Percentiles rank a stretch among this genome's conserved stretches.
Evolutionary conservation across 2,329 filamentous ascomycete genomes (phyloP).

Genomic region (Aspergillus floridensis): DNA sequence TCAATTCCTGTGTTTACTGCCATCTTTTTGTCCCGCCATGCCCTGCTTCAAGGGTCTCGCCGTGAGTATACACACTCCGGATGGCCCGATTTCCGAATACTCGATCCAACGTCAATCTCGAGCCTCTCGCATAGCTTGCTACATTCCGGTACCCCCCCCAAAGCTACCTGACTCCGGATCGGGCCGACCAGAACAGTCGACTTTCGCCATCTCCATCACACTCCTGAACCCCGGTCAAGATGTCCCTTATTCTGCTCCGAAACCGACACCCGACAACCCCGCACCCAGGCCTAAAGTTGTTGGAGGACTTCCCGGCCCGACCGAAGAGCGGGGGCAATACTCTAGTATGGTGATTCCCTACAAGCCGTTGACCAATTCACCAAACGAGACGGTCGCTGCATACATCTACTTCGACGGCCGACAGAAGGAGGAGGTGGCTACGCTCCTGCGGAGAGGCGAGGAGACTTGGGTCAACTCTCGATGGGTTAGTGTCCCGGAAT

Average conservation of each 20-base stretch:
- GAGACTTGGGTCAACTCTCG: conserved; percentile 99
- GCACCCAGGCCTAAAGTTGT: conserved; percentile 80
- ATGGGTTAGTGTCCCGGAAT: conserved; percentile 91
- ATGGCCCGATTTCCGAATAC: conserved; percentile 81
- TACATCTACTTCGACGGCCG: conserved; percentile 99
- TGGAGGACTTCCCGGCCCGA: conserved; percentile 62
- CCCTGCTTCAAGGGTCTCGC: conserved; percentile 99
- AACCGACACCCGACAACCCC: conserved; percentile 71
- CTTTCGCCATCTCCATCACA: conserved; percentile 97
- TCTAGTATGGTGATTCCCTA: conserved; percentile 71
- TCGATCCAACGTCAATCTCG: conserved; percentile 93
- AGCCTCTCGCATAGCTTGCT: conserved; percentile 88
- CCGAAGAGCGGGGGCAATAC: conserved; percentile 53
- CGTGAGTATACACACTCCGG: conserved; percentile 86
- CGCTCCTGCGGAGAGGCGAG: conserved; percentile 83
- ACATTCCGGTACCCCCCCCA: conserved; percentile 91
- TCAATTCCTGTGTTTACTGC: not conserved
- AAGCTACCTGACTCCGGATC: conserved; percentile 67
- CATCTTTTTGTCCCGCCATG: conserved; percentile 49
- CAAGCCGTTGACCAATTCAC: conserved; percentile 84
- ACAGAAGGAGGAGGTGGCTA: conserved; percentile 94
- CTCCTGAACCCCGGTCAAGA: conserved; percentile 83
- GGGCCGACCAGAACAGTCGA: conserved; percentile 83
- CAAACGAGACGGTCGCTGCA: conserved; percentile 95
- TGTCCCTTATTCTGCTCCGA: conserved; percentile 89